phyloP scores from a whole-genome alignment of 495 filamentous ascomycete species.

The Lichenothelia convexa region DNA sequence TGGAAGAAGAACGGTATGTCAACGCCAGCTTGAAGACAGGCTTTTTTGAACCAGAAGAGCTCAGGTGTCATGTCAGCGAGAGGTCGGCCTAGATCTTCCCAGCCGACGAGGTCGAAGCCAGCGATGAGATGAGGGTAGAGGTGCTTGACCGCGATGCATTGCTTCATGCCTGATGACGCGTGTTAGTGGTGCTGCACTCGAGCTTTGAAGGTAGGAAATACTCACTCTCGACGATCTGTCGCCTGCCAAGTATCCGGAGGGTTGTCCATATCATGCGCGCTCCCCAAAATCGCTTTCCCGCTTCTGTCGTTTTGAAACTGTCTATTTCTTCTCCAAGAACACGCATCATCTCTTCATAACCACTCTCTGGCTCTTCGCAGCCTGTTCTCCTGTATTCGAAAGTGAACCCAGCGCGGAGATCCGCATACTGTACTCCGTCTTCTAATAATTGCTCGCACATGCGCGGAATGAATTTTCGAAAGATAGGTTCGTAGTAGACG shows the following conservation, averaged over 20 bases:
- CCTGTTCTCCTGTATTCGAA: constrained; percentile 41
- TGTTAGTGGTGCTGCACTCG: not conserved
- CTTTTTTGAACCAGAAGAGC: constrained; percentile 81
- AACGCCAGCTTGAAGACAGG: constrained; percentile 56
- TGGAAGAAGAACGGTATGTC: constrained; percentile 95
- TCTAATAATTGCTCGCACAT: constrained; percentile 47
- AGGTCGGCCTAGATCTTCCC: constrained; percentile 61
- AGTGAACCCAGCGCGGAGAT: constrained; percentile 41
- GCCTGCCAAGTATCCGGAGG: constrained; percentile 40
- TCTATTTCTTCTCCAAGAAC: constrained; percentile 65
- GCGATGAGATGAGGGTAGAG: constrained; percentile 63
- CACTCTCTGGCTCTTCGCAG: constrained; percentile 37
- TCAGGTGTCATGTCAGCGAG: constrained; percentile 62
- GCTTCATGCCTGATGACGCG: constrained; percentile 40
- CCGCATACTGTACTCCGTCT: constrained; percentile 70
- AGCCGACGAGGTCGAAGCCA: constrained; percentile 77
- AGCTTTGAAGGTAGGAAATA: not conserved
- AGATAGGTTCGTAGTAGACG: constrained; percentile 81
- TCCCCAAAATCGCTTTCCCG: constrained; percentile 65
- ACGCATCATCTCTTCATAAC: constrained; percentile 45
- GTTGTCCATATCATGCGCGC: constrained; percentile 77
- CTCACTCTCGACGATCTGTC: constrained; percentile 42
- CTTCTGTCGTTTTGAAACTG: constrained; percentile 48
- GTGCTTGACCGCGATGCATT: constrained; percentile 64
- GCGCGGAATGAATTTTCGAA: constrained; percentile 49